phyloP scores from a whole-genome alignment of 192 early-diverging fungal species.

The Entomortierella lignicola region DNA sequence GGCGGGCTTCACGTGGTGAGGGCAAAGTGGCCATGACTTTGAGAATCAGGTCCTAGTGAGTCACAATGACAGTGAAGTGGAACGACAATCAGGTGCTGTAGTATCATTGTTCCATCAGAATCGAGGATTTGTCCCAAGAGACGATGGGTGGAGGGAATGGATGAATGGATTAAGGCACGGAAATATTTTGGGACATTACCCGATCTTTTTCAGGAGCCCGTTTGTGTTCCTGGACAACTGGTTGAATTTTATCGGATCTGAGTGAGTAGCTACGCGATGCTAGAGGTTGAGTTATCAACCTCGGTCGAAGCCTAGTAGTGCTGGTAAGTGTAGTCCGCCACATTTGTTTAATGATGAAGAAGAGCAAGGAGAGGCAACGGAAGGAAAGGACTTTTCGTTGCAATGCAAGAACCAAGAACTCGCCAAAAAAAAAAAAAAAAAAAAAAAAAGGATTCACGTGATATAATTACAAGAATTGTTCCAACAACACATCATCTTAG shows the following conservation, averaged over 20 bases:
- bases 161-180: background rate
- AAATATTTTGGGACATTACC: slow-evolving; percentile 16
- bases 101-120: background rate
- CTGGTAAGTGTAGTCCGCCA: slow-evolving; percentile 31
- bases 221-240: slow-evolving; percentile 22
- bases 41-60: slow-evolving; percentile 67
- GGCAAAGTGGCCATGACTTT: slow-evolving; percentile 71
- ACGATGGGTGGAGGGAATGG: background rate
- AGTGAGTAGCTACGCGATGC: slow-evolving; percentile 24
- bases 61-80: background rate
- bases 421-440: too few species aligned
- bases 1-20: slow-evolving; percentile 70
- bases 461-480: too few species aligned
- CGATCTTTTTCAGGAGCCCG: slow-evolving; percentile 44
- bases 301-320: background rate
- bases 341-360: slow-evolving; percentile 12
- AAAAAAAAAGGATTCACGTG: too few species aligned
- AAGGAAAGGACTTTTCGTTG: background rate
- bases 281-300: background rate
- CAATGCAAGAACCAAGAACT: background rate
- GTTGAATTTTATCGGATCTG: slow-evolving; percentile 38
- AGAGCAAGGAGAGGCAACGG: background rate
- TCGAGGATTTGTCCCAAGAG: background rate
- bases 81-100: background rate
- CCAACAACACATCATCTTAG: too few species aligned